phyloP scores from a whole-genome alignment of 2,329 filamentous ascomycete genomes.

The Ceratocystis ficicola region DNA sequence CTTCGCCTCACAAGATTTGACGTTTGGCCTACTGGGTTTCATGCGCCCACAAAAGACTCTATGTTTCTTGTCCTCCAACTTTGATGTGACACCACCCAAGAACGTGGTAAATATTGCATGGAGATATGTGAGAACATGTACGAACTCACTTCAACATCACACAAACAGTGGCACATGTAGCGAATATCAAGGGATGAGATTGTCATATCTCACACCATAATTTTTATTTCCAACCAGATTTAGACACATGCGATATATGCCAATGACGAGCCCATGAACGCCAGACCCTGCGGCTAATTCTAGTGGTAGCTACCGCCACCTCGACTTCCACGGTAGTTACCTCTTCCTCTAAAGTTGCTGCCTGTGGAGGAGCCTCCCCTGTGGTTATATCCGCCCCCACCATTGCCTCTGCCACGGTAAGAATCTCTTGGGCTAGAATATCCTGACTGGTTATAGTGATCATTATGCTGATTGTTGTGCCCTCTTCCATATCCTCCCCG shows the following conservation, averaged over 20 bases:
- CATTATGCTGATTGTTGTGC: constrained; percentile 4
- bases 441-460: constrained; percentile 12
- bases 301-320: constrained; percentile 18
- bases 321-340: constrained; percentile 17
- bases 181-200: background rate
- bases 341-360: constrained; percentile 14
- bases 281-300: background rate
- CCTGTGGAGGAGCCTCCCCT: constrained; percentile 2
- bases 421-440: constrained; percentile 10
- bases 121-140: background rate
- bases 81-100: background rate
- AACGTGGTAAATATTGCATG: background rate
- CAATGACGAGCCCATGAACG: background rate
- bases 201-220: background rate
- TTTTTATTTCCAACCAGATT: background rate
- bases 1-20: background rate
- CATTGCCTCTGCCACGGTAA: constrained; percentile 14
- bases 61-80: background rate
- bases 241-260: background rate
- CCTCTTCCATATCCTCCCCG: constrained; percentile 12
- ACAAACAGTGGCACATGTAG: background rate
- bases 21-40: background rate
- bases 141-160: background rate
- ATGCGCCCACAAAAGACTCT: background rate
- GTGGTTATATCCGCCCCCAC: constrained; percentile 14